A percentile compares a stretch with the other conserved stretches of the same genome.
phyloP scores from a whole-genome alignment of 768 basidiomycete genomes.

The Agrocybe pediades region DNA sequence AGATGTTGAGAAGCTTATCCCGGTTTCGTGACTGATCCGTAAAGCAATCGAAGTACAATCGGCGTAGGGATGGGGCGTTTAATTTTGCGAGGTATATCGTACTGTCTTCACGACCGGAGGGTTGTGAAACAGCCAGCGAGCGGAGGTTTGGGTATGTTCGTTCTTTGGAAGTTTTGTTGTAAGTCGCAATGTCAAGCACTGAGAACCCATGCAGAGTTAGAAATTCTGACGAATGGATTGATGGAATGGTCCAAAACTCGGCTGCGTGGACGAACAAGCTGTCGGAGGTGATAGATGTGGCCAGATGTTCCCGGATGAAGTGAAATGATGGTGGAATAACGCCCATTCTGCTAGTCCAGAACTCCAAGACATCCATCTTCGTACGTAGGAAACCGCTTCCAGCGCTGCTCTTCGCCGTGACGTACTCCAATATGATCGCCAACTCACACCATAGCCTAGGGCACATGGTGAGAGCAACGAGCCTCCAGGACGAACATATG shows the following conservation, averaged over 20 bases:
- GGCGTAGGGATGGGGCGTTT: background rate
- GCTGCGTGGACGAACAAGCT: background rate
- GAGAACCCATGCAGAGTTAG: background rate
- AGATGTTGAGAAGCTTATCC: background rate
- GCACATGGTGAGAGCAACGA: background rate
- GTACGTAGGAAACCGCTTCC: background rate
- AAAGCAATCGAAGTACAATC: background rate
- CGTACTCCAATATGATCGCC: background rate
- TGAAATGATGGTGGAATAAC: background rate
- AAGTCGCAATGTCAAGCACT: background rate
- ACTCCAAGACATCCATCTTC: background rate
- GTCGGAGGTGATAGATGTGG: background rate
- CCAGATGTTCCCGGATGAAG: background rate
- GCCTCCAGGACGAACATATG: background rate
- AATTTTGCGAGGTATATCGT: background rate
- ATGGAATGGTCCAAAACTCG: background rate
- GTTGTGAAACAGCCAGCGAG: background rate
- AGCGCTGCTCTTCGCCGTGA: background rate
- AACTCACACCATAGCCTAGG: background rate
- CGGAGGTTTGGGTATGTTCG: background rate
- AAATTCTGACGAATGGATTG: background rate
- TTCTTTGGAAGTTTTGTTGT: background rate
- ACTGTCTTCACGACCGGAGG: background rate
- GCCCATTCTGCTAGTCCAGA: background rate
- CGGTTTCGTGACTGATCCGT: background rate